Conservation (phyloP, 192 early-diverging fungal species). For the Chytriomyces confervae region DNA sequence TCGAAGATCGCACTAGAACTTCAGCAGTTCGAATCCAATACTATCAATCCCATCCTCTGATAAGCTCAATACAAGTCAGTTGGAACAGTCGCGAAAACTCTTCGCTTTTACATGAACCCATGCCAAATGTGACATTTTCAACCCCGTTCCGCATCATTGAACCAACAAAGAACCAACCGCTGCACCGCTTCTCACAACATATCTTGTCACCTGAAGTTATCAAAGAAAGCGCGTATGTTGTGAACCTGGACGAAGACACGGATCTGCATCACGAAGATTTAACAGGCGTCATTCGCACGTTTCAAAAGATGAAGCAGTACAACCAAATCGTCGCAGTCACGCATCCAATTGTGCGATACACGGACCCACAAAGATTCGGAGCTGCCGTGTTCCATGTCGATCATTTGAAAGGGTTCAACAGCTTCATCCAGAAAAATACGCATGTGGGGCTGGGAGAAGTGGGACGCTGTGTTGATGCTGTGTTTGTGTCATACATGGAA, state of each 20-base stretch:
- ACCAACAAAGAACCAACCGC: not conserved
- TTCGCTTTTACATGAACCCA: not conserved
- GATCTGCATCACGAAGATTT: conserved; percentile 30
- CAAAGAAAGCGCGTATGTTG: conserved; percentile 27
- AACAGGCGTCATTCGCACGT: conserved; percentile 22
- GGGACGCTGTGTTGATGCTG: too few species aligned
- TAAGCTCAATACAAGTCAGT: conserved; percentile 37
- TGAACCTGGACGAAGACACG: conserved; percentile 40
- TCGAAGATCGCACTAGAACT: conserved; percentile 23
- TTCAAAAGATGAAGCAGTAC: conserved; percentile 21
- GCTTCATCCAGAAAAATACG: too few species aligned
- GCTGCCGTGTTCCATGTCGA: not conserved
- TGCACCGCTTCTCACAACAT: conserved; percentile 29
- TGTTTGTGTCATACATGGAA: too few species aligned
- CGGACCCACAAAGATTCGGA: not conserved
- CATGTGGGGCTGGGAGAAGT: too few species aligned
- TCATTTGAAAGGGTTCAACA: not conserved
- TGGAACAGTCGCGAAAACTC: conserved; percentile 38
- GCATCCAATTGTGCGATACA: not conserved
- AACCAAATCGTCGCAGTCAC: not conserved
- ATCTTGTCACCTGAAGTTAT: conserved; percentile 28
- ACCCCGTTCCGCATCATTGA: conserved; percentile 22
- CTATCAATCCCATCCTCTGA: conserved; percentile 37
- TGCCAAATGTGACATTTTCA: not conserved
- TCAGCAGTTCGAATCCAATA: conserved; percentile 22